Evolutionary conservation across 768 basidiomycete genomes (phyloP), one percentile per base, ranked within the genome.

Genomic region (Russula virescens): DNA sequence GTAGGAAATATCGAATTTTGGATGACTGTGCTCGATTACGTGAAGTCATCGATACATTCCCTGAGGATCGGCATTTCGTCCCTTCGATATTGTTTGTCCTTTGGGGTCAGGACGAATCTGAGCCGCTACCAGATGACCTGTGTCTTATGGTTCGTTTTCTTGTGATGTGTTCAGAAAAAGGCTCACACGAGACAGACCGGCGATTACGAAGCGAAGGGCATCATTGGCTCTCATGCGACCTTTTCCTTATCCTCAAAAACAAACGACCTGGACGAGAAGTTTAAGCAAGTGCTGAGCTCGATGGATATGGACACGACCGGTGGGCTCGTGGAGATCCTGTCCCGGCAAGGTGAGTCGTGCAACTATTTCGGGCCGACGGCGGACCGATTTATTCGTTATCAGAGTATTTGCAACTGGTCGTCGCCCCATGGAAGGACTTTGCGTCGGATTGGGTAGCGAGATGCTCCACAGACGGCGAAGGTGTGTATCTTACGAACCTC

Each of bases 21-120:
- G 88, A 88, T 63, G 89, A 91, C 69, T 88, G 86, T 67, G 73
- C 83, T 31, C 83, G 89, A 25, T 73, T 91, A 23, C 81, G 87
- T 38, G 85, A 89, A 61, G 75, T 89, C 21, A 70, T 89, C 31
- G 75, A 82, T 54, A 70, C 75, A 0, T 73, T 89, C 21, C 84
- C 85, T 1, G 64, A 74, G 1, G 76, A 80, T 52, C 81, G 82
- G 21, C 81, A 83, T 71, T 91, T 85, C 66, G 69, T 80, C 19
- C 87, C 89, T 16, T 81, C 83, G 2, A 71, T 91, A 2, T 60
- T 91, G 19, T 73, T 86, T 5, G 73, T 91, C 52, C 78, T 76
- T 23, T 91, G 89, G 88, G 72, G 76, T 3, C 81, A 80, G 43
- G 75, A 71, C 26, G 76, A 76, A 34, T 69, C 74, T n/a, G 66